Evolutionary conservation across 139 green algal genomes (phyloP).

Genomic region (Mesotaenium endlicherianum): DNA sequence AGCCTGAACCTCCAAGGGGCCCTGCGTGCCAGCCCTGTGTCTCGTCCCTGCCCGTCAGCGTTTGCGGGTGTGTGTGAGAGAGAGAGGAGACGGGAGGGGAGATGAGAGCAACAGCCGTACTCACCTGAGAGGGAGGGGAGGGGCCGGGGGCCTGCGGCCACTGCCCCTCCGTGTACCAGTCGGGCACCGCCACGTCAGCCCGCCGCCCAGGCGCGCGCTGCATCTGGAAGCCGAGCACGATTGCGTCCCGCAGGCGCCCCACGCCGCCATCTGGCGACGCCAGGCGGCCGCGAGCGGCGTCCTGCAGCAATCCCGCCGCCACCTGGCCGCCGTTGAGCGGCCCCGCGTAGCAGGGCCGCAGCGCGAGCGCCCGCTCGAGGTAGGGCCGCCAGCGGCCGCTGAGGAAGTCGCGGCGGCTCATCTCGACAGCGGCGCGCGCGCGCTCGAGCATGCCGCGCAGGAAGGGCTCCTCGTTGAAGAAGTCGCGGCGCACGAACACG

Average conservation of each 20-base stretch:
- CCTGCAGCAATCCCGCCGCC: conserved; percentile 28
- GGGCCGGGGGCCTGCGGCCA: background rate
- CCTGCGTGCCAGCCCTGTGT: no score
- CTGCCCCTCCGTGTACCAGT: conserved; percentile 60
- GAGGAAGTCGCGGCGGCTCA: conserved; percentile 64
- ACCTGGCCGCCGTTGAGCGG: conserved; percentile 31
- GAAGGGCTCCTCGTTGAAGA: conserved; percentile 77
- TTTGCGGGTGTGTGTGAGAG: no score
- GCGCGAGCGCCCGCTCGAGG: conserved; percentile 53
- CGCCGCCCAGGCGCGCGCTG: background rate
- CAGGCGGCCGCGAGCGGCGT: conserved; percentile 1
- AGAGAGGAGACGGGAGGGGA: no score
- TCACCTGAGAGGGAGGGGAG: no score
- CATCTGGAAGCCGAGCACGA: conserved; percentile 70
- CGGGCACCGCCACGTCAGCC: conserved; percentile 57
- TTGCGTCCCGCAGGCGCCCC: conserved; percentile 58
- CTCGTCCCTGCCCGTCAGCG: no score
- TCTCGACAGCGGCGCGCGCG: conserved; percentile 57
- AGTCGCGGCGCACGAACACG: conserved; percentile 70
- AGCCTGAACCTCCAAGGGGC: no score
- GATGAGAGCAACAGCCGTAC: no score
- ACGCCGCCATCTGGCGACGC: background rate
- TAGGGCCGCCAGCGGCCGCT: conserved; percentile 65
- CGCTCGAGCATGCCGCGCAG: conserved; percentile 65
- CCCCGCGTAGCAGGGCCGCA: conserved; percentile 51